Evolutionary conservation across 306 rosid genomes (phyloP).

Genomic region (Pyrus bretschneideri): DNA sequence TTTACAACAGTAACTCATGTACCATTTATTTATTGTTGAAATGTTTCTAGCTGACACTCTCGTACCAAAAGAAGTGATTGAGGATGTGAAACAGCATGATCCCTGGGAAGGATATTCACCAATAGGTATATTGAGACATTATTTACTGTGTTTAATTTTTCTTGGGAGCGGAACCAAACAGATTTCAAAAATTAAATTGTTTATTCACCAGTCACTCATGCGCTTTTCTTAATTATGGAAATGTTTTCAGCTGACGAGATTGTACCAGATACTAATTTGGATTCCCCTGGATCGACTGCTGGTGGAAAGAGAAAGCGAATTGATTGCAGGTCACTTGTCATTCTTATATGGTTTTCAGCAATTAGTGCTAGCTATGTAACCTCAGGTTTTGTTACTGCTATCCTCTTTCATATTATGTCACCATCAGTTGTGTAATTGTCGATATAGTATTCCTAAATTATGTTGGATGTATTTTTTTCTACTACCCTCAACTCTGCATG

Average conservation of each 20-base stretch:
- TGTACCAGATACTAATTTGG: slow-evolving; percentile 32
- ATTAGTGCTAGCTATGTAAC: slow-evolving; percentile 14
- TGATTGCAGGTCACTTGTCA: slow-evolving; percentile 51
- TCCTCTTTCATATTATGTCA: slow-evolving; percentile 6
- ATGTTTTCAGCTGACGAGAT: slow-evolving; percentile 51
- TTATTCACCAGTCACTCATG: neutral
- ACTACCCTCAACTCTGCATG: neutral
- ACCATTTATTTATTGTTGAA: slow-evolving; percentile 23
- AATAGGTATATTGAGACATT: slow-evolving; percentile 30
- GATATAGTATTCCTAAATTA: neutral
- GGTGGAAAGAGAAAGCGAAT: slow-evolving; percentile 65
- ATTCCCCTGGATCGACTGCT: slow-evolving; percentile 31
- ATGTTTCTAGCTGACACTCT: slow-evolving; percentile 51
- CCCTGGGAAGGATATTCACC: slow-evolving; percentile 24
- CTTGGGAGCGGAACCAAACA: neutral
- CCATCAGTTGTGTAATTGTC: neutral
- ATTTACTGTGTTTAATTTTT: neutral
- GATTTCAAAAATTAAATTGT: neutral
- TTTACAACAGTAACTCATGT: neutral
- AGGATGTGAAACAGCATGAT: slow-evolving; percentile 24
- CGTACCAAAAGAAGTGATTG: slow-evolving; percentile 34
- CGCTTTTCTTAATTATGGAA: slow-evolving; percentile 23
- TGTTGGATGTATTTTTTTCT: neutral
- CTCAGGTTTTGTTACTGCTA: slow-evolving; percentile 11
- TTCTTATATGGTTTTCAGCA: slow-evolving; percentile 15